These are phyloP conservation scores for Cladosporium sp. DNA, from an alignment of 2,329 filamentous ascomycete species.

Conservation along the genomic window DNA sequence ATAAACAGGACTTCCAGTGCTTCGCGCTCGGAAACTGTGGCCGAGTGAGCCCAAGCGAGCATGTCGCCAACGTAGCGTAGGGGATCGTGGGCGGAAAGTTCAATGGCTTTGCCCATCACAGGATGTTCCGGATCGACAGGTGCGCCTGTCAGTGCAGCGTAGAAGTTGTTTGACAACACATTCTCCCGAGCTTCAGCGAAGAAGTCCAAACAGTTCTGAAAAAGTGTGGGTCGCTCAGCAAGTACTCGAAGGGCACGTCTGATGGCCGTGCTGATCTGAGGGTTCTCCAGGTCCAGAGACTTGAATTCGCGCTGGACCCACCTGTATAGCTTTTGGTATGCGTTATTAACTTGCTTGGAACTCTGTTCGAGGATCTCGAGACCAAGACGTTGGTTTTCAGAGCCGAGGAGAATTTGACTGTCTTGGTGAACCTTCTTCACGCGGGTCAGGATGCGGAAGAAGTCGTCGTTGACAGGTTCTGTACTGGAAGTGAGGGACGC, in stretches of 20 bases:
- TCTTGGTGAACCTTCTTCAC: slow-evolving; percentile 86
- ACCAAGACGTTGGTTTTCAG: slow-evolving; percentile 82
- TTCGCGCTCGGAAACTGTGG: slow-evolving; percentile 88
- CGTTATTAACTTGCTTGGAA: slow-evolving; percentile 78
- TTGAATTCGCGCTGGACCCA: slow-evolving; percentile 96
- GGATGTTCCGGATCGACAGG: slow-evolving; percentile 53
- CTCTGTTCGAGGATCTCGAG: slow-evolving; percentile 89
- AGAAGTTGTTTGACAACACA: slow-evolving; percentile 83
- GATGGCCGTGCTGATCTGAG: slow-evolving; percentile 82
- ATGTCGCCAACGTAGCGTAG: slow-evolving; percentile 93
- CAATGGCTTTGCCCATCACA: slow-evolving; percentile 72
- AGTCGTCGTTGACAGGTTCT: slow-evolving; percentile 78
- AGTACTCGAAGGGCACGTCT: slow-evolving; percentile 79
- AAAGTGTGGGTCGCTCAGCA: slow-evolving; percentile 82
- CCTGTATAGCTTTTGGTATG: slow-evolving; percentile 91
- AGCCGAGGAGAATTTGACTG: slow-evolving; percentile 82
- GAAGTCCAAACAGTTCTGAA: slow-evolving; percentile 88
- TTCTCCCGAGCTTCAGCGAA: slow-evolving; percentile 88
- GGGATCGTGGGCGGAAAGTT: slow-evolving; percentile 87
- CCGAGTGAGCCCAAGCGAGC: slow-evolving; percentile 94
- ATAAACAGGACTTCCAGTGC: slow-evolving; percentile 89
- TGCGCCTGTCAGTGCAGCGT: slow-evolving; percentile 76
- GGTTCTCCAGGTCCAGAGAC: slow-evolving; percentile 85
- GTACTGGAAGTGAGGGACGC: slow-evolving; percentile 70
- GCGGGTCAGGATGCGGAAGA: slow-evolving; percentile 72